phyloP scores from a whole-genome alignment of 768 basidiomycete species.

The Psilocybe subaeruginosa region DNA sequence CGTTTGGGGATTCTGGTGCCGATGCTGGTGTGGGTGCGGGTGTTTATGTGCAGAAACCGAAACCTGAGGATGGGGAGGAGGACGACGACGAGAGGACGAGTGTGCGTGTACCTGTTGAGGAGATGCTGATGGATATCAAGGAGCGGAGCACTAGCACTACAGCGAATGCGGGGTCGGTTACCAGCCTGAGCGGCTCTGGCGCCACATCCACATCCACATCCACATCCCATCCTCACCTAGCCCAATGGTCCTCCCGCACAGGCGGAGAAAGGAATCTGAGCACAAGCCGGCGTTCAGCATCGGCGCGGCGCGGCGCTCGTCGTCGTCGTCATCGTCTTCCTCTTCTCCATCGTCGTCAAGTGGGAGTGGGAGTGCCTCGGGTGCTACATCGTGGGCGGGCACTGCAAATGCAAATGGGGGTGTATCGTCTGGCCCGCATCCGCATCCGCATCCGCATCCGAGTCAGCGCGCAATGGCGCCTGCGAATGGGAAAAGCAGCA shows the following conservation, averaged over 20 bases:
- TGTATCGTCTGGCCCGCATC: too few relatives aligned
- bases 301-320: not conserved
- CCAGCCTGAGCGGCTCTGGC: too few relatives aligned
- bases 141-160: conserved; percentile 26
- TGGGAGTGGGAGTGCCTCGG: conserved; percentile 20
- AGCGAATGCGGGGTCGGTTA: not conserved
- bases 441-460: not conserved
- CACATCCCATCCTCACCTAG: not conserved
- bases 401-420: not conserved
- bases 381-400: not conserved
- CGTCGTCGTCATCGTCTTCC: not conserved
- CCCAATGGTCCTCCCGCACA: conserved; percentile 10
- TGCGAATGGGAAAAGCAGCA: not conserved
- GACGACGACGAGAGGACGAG: not conserved
- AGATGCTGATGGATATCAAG: conserved; percentile 19
- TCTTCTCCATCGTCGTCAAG: conserved; percentile 9
- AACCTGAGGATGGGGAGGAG: not conserved
- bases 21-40: too few relatives aligned
- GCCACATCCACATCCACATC: too few relatives aligned
- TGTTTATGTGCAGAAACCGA: too few relatives aligned
- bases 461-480: not conserved
- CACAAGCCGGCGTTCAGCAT: conserved; percentile 16
- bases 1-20: conserved; percentile 9
- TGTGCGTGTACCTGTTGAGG: conserved; percentile 1
- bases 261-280: not conserved